These are phyloP conservation scores for Trichosporon coremiiforme DNA, from an alignment of 1,284 basidiomycete genomes.

Conservation along the genomic window DNA sequence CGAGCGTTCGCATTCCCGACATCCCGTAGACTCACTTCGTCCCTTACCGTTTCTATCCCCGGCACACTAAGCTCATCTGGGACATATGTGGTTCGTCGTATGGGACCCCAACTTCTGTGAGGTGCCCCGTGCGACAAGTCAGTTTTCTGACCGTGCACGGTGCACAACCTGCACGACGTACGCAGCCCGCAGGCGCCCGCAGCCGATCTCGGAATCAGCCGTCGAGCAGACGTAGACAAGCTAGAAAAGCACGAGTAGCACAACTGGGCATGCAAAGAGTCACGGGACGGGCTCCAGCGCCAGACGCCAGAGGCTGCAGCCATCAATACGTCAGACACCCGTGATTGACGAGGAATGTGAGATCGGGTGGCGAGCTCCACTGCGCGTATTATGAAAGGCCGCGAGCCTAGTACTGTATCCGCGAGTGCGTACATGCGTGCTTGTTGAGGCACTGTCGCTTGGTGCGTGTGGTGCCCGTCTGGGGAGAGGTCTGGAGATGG, in stretches of 20 bases:
- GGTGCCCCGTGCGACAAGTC: too few relatives aligned
- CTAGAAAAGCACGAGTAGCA: not conserved
- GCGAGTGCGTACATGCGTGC: not conserved
- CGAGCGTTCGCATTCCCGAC: not conserved
- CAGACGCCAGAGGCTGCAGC: not conserved
- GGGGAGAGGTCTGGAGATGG: not conserved
- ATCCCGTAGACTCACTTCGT: not conserved
- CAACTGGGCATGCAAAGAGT: not conserved
- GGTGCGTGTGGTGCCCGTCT: too few relatives aligned
- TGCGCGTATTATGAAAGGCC: not conserved
- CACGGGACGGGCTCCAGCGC: not conserved
- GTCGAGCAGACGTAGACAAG: not conserved
- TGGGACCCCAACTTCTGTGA: not conserved
- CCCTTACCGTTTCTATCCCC: not conserved
- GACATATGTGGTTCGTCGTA: not conserved
- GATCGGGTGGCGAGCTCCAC: not conserved
- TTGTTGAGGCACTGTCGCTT: not conserved
- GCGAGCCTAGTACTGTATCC: not conserved
- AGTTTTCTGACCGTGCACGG: too few relatives aligned
- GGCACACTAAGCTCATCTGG: not conserved
- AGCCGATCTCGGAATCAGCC: not conserved
- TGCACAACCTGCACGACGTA: too few relatives aligned
- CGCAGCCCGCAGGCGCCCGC: not conserved
- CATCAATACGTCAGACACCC: too few relatives aligned
- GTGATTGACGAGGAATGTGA: conserved; percentile 1